phyloP scores from a whole-genome alignment of 306 rosid species.

The Lagenaria siceraria region DNA sequence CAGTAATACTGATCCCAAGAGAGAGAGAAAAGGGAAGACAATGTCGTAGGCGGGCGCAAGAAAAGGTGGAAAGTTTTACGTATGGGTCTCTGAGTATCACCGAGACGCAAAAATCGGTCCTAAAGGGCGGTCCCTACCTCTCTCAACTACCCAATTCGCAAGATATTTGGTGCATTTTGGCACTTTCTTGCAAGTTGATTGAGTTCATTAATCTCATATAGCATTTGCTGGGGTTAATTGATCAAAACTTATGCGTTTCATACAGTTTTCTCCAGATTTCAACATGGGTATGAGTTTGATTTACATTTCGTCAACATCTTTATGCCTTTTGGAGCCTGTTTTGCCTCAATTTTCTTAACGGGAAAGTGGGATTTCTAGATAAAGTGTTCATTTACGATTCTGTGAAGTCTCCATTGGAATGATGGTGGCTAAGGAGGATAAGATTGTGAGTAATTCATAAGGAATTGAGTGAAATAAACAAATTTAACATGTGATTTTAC shows the following conservation, averaged over 20 bases:
- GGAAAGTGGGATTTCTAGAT: background rate
- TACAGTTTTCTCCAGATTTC: background rate
- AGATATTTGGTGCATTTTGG: background rate
- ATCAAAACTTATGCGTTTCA: background rate
- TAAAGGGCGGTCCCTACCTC: background rate
- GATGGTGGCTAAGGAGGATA: background rate
- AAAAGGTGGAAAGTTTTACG: background rate
- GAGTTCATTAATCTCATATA: background rate
- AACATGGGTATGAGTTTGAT: background rate
- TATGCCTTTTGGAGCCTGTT: background rate
- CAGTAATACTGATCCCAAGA: background rate
- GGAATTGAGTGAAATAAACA: background rate
- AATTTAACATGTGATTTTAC: background rate
- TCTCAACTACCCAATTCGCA: background rate
- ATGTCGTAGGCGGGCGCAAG: background rate
- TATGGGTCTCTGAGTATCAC: background rate
- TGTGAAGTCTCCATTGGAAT: background rate
- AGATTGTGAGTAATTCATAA: background rate
- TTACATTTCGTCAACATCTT: background rate
- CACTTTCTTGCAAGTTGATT: background rate
- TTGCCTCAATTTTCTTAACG: background rate
- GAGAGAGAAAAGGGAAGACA: background rate
- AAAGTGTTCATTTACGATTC: background rate
- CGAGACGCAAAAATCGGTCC: background rate
- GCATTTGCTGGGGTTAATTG: background rate